Conservation (phyloP, 1,284 basidiomycete species). For the Ustilago bromivora region DNA sequence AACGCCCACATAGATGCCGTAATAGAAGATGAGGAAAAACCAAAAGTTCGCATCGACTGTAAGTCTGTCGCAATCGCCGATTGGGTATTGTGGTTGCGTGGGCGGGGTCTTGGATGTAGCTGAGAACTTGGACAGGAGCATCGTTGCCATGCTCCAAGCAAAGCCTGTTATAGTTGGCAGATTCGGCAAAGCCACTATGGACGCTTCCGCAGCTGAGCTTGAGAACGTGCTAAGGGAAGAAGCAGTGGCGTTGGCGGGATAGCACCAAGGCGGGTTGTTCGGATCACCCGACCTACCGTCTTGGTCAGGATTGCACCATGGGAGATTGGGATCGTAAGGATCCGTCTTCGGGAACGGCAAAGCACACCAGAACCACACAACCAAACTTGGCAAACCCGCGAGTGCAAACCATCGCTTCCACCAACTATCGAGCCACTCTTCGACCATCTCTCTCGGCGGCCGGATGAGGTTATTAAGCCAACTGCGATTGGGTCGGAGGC, state of each 20-base stretch:
- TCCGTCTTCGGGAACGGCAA: conserved; percentile 74
- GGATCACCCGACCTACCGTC: conserved; percentile 40
- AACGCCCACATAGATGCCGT: conserved; percentile 67
- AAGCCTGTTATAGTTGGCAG: conserved; percentile 30
- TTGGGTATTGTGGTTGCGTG: conserved; percentile 2
- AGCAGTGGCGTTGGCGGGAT: conserved; percentile 27
- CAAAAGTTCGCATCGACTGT: conserved; percentile 65
- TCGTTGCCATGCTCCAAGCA: conserved; percentile 20
- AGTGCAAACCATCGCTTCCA: conserved; percentile 73
- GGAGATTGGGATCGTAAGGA: conserved; percentile 66
- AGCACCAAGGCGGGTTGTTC: conserved; percentile 52
- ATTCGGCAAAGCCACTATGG: background rate
- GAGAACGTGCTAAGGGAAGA: background rate
- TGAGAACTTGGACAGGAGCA: conserved; percentile 23
- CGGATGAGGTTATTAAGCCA: conserved; percentile 66
- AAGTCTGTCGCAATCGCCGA: conserved; percentile 37
- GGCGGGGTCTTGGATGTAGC: background rate
- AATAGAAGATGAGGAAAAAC: conserved; percentile 69
- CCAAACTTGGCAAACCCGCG: conserved; percentile 72
- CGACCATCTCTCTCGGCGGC: conserved; percentile 71
- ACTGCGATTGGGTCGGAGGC: conserved; percentile 27
- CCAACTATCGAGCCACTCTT: conserved; percentile 72
- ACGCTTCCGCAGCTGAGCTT: background rate
- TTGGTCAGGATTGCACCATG: conserved; percentile 57
- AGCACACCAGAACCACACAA: conserved; percentile 74